These are phyloP conservation scores for Phytopythium aichiense DNA, from an alignment of 352 stramenopile genomes.

Conservation along the genomic window DNA sequence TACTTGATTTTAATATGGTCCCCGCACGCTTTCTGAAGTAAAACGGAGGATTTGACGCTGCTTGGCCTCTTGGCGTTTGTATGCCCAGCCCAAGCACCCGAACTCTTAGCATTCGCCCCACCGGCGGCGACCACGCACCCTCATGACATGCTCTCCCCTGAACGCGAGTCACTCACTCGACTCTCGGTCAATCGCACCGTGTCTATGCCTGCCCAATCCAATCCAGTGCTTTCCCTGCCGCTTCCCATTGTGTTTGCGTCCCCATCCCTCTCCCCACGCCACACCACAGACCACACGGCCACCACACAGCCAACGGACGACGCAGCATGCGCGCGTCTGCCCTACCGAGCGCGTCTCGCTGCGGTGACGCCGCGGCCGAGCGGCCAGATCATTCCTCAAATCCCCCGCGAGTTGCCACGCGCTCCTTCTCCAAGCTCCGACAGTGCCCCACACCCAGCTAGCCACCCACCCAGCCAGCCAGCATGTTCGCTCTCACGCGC, in stretches of 20 bases:
- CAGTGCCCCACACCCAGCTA: not conserved
- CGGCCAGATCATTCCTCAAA: slow-evolving; percentile 8
- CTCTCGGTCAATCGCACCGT: not conserved
- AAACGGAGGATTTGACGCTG: slow-evolving; percentile 1
- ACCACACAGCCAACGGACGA: not conserved
- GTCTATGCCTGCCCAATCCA: not conserved
- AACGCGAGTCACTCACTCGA: not conserved
- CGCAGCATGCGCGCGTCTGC: not conserved
- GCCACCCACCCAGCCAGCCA: not conserved
- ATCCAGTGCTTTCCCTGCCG: not conserved
- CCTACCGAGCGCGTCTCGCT: not conserved
- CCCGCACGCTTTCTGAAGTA: slow-evolving; percentile 2
- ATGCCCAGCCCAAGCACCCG: not conserved
- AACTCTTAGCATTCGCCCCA: not conserved
- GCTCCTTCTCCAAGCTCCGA: not conserved
- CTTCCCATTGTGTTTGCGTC: not conserved
- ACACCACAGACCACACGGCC: too few species aligned
- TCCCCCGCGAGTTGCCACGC: slow-evolving; percentile 5
- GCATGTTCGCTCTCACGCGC: slow-evolving; percentile 7
- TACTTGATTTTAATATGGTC: slow-evolving; percentile 2
- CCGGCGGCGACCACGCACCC: too few species aligned
- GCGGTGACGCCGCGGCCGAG: not conserved
- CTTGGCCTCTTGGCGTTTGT: not conserved
- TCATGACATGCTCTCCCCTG: not conserved
- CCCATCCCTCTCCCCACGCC: not conserved